phyloP scores from a whole-genome alignment of 1,284 basidiomycete species.

The Cutaneotrichosporon mucoides region DNA sequence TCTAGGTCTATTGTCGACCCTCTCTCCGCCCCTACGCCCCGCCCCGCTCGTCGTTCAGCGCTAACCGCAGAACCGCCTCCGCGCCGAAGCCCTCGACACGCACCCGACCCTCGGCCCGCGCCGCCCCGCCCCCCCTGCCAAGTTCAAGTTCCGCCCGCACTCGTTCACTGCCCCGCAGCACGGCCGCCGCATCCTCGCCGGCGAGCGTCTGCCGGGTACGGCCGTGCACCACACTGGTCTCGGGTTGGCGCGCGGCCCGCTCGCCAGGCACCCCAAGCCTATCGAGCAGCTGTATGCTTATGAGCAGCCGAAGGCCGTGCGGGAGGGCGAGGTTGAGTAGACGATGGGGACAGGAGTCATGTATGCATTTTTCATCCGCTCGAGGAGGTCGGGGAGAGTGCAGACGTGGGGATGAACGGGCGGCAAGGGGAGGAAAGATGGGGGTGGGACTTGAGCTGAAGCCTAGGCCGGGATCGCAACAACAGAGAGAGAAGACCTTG shows the following conservation, averaged over 20 bases:
- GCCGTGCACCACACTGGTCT: constrained; percentile 36
- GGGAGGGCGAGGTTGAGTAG: neutral
- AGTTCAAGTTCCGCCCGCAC: constrained; percentile 2
- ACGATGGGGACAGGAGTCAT: neutral
- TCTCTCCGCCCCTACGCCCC: too few species aligned
- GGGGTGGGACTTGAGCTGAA: too few species aligned
- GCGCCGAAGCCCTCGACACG: constrained; percentile 9
- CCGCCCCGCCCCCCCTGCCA: neutral
- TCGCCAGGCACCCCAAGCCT: constrained; percentile 21
- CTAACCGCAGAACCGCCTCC: constrained; percentile 28
- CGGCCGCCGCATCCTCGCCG: constrained; percentile 35
- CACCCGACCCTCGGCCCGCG: neutral
- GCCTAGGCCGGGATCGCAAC: too few species aligned
- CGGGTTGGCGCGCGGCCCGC: constrained; percentile 40
- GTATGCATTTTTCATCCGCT: neutral
- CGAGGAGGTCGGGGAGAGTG: too few species aligned
- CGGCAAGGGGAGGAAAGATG: too few species aligned
- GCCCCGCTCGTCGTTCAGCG: neutral
- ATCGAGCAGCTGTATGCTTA: neutral
- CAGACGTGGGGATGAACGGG: too few species aligned
- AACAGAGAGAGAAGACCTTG: too few species aligned
- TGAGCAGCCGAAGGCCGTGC: neutral
- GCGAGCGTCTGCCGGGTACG: constrained; percentile 46
- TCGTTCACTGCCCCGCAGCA: constrained; percentile 14
- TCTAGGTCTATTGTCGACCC: too few species aligned